Conservation (phyloP, 768 basidiomycete genomes). For the Mrakia hoshinonis region DNA sequence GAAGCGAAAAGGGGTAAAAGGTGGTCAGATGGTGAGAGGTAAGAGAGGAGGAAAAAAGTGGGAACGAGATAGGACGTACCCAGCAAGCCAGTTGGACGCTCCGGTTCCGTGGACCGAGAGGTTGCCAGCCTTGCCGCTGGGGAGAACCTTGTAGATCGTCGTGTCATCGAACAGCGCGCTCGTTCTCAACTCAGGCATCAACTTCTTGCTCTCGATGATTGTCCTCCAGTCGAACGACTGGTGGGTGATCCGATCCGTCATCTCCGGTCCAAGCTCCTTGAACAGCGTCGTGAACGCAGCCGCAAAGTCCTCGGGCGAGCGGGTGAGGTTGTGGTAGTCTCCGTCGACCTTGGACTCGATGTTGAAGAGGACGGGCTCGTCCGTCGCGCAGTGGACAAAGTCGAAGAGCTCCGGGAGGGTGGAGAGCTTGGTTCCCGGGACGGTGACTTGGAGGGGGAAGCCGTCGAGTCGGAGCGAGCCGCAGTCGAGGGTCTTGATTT, state of each 20-base stretch:
- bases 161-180: constrained; percentile 49
- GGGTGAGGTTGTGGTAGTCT: constrained; percentile 34
- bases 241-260: constrained; percentile 44
- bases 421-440: constrained; percentile 51
- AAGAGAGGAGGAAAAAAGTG: not conserved
- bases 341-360: constrained; percentile 50
- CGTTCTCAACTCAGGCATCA: constrained; percentile 48
- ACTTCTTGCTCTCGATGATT: constrained; percentile 48
- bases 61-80: not conserved
- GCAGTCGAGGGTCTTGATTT: constrained; percentile 68
- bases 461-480: constrained; percentile 56
- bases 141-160: constrained; percentile 33
- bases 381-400: constrained; percentile 63
- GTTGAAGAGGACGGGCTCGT: constrained; percentile 57
- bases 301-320: constrained; percentile 37
- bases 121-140: constrained; percentile 31
- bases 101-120: constrained; percentile 40
- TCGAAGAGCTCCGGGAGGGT: constrained; percentile 66
- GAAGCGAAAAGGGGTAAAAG: not conserved
- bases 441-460: constrained; percentile 34
- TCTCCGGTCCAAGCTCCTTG: constrained; percentile 12
- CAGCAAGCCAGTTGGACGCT: constrained; percentile 61
- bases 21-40: not conserved
- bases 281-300: constrained; percentile 24
- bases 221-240: constrained; percentile 45